Conservation (phyloP, 1,284 basidiomycete genomes). For the Farysia itapuensis region DNA sequence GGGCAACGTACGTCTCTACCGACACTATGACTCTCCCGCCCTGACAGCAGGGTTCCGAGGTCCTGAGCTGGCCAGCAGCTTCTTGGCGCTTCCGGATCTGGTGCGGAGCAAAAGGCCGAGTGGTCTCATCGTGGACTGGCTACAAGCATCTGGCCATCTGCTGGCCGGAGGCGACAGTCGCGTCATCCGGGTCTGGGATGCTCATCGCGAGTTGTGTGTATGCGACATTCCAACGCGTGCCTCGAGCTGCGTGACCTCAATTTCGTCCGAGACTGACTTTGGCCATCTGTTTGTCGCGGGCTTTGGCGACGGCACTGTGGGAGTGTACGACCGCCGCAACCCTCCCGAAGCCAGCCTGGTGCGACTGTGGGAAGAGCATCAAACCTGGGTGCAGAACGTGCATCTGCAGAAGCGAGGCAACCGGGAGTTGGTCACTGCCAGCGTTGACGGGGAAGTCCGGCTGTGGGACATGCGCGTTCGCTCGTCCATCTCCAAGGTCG, state of each 20-base stretch:
- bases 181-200: slow-evolving; percentile 91
- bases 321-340: slow-evolving; percentile 86
- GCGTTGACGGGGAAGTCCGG: slow-evolving; percentile 85
- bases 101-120: slow-evolving; percentile 71
- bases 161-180: slow-evolving; percentile 88
- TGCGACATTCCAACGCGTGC: slow-evolving; percentile 84
- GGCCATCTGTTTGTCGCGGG: slow-evolving; percentile 83
- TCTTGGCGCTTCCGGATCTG: slow-evolving; percentile 83
- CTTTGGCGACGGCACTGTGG: slow-evolving; percentile 88
- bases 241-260: slow-evolving; percentile 83
- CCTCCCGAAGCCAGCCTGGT: slow-evolving; percentile 83
- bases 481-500: slow-evolving; percentile 70
- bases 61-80: slow-evolving; percentile 85
- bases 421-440: slow-evolving; percentile 84
- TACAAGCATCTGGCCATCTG: slow-evolving; percentile 80
- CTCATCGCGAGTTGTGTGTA: slow-evolving; percentile 81
- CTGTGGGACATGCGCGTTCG: slow-evolving; percentile 86
- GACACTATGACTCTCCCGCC: slow-evolving; percentile 70
- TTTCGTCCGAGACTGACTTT: slow-evolving; percentile 77
- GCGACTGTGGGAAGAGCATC: slow-evolving; percentile 74
- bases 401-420: slow-evolving; percentile 76
- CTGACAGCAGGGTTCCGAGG: slow-evolving; percentile 47
- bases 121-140: slow-evolving; percentile 90
- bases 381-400: slow-evolving; percentile 87
- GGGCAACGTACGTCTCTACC: slow-evolving; percentile 85